Evolutionary conservation across 179 eudicot genomes (phyloP), one percentile per base, ranked within the genome.

Genomic region (Heliamphora pulchella): DNA sequence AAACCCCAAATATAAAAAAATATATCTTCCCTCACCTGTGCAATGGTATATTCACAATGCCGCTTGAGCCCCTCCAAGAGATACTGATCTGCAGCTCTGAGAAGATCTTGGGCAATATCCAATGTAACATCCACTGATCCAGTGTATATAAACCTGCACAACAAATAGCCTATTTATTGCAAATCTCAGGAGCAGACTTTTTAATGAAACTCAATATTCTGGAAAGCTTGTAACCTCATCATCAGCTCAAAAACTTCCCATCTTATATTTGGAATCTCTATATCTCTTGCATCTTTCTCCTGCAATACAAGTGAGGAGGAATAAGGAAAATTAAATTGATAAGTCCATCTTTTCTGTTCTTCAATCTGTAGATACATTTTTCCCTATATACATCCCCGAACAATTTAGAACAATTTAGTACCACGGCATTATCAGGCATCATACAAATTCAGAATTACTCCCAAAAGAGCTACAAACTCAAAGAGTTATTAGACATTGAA

Each of bases 61-160:
- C 93, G 91, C 86, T 96, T 96, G 20, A 96, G 96, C 57, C 97
- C 98, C 77, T 96, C 98, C 76, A 96, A 79, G n/a, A 96, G 92
- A 88, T 96, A 96, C 87, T 94, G 99, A 80, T 94, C 99, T n/a
- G 98, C 96, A 86, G 99, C 98, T 88, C 90, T 85, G 22, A 96
- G 92, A 78, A 96, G 91, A 76, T 96, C 99, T 69, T 91, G 98
- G 20, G 99, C 98, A 78, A 96, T 86, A 78, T 96, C 94, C 84
- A 85, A 78, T 81, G 82, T 86, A 78, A 96, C 88, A 86, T 88
- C 88, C 64, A 92, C 92, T 0, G 94, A 89, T 39, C 99, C 99
- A 64, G 99, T 96, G 83, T 96, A 96, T 77, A 94, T 89, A 85
- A 91, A 94, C 83, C 99, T 96, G 92, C 85, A 82, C 46, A 20